A percentile compares a stretch with the other conserved stretches of the same genome.
Conservation (phyloP, 345 rosid genomes). For the Citrus medica region DNA sequence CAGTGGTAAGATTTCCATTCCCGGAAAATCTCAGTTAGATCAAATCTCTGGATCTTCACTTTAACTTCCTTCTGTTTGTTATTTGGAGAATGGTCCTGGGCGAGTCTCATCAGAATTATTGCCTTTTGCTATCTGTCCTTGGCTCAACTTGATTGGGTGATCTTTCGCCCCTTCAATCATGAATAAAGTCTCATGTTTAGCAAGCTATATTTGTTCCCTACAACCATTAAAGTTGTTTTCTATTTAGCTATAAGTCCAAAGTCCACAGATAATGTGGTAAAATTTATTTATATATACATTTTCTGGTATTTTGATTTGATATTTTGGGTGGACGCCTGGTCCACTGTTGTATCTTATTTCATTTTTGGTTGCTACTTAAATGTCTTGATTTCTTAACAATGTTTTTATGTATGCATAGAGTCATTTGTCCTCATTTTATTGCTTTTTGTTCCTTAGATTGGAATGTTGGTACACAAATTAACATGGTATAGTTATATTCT, state of each 20-base stretch:
- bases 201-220: neutral
- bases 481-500: neutral
- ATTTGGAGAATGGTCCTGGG: neutral
- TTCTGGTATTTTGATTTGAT: neutral
- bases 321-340: neutral
- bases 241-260: neutral
- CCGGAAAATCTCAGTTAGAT: conserved; percentile 1
- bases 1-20: conserved; percentile 18
- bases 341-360: neutral
- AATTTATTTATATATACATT: neutral
- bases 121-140: neutral
- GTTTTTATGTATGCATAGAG: neutral
- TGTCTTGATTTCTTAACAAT: neutral
- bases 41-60: neutral
- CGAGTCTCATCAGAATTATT: neutral
- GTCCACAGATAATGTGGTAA: neutral
- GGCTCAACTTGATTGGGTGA: neutral
- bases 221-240: neutral
- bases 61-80: neutral
- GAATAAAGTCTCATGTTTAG: neutral
- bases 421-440: neutral
- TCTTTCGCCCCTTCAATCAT: neutral
- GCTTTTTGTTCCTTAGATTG: neutral
- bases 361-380: neutral
- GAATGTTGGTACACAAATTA: neutral